Conservation (phyloP, 2,329 filamentous ascomycete genomes). For the Berkeleyomyces rouxiae region DNA sequence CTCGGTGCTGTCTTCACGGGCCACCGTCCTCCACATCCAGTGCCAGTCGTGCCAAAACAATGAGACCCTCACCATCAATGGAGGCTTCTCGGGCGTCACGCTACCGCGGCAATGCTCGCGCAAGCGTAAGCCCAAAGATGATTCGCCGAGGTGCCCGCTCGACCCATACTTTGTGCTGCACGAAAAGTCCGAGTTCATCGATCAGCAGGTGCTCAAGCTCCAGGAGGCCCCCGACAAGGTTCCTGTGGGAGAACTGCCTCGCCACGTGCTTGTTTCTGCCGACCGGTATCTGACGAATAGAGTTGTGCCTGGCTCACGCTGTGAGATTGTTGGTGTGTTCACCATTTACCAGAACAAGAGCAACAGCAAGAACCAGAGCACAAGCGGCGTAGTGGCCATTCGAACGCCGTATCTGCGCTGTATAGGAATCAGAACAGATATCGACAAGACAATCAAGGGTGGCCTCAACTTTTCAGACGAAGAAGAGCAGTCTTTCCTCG, state of each 20-base stretch:
- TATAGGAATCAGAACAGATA: constrained; percentile 78
- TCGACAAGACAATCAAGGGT: constrained; percentile 79
- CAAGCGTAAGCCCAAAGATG: constrained; percentile 45
- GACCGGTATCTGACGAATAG: constrained; percentile 90
- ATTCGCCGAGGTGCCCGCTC: constrained; percentile 61
- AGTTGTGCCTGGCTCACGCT: constrained; percentile 86
- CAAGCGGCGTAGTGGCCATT: constrained; percentile 75
- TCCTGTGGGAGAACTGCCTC: constrained; percentile 84
- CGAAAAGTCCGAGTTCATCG: constrained; percentile 85
- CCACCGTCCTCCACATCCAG: constrained; percentile 69
- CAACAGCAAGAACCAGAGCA: constrained; percentile 50
- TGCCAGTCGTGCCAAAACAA: constrained; percentile 72
- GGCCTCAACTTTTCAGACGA: constrained; percentile 76
- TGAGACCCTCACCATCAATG: constrained; percentile 53
- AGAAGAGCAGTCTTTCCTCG: constrained; percentile 89
- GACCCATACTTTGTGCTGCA: constrained; percentile 95
- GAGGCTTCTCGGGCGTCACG: constrained; percentile 75
- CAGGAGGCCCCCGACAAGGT: constrained; percentile 97
- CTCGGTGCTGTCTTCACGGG: constrained; percentile 91
- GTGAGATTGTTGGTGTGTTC: constrained; percentile 92
- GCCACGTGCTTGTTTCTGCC: constrained; percentile 91
- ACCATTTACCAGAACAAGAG: constrained; percentile 94
- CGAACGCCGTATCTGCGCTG: constrained; percentile 87
- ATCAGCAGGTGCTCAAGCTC: constrained; percentile 94
- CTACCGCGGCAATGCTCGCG: constrained; percentile 66